Base-by-base conservation (phyloP, 164 flowering plant genomes). In the Sedum album region DNA sequence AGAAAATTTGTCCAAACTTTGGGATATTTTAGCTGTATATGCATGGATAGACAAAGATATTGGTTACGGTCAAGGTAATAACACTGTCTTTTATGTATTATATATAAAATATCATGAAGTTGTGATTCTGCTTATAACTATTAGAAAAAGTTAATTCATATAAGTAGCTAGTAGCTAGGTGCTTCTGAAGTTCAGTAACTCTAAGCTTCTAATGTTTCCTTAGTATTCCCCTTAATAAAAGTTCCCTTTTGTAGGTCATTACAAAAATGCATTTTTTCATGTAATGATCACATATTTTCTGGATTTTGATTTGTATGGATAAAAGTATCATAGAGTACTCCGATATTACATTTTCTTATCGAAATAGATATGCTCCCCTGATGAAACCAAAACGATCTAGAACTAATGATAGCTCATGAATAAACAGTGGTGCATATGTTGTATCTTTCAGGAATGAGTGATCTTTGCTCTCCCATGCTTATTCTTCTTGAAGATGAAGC, bases 401-500 rank as follows among this genome's bases (percentile, higher is more conserved):
- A 57, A 28, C 25, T 8, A 9, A 28, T 26, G 1, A 20, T 28
- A 57, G 28, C 33, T 28, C 2, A 30, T 57, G 62, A 13, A 23
- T 57, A 57, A 13, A 13, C 26, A 35, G 38, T 44, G 17, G 62
- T 53, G 60, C 26, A 5, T 53, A 6, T 53, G 4, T 30, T 57
- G 26, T 55, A 35, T 60, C 7, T 9, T 72, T 70, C 91, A 95
- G 99, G 97, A 73, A 95, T 95, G 99, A 95, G 97, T 78, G 99
- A 95, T 79, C 89, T 95, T 57, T 95, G 99, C 81, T 95, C 99
- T 66, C 99, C 99, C 9, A 92, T 95, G 99, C 88, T 95, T 74
- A 86, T 95, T n/a, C 97, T 95, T 71, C 88, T 92, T 68, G 89
- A 89, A 15, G 84, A 95, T 76, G 99, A 95, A 84, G 99, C 94